These are phyloP conservation scores for Smithsoniella earleae DNA, from an alignment of 163 green algal genomes.

Conservation along the genomic window DNA sequence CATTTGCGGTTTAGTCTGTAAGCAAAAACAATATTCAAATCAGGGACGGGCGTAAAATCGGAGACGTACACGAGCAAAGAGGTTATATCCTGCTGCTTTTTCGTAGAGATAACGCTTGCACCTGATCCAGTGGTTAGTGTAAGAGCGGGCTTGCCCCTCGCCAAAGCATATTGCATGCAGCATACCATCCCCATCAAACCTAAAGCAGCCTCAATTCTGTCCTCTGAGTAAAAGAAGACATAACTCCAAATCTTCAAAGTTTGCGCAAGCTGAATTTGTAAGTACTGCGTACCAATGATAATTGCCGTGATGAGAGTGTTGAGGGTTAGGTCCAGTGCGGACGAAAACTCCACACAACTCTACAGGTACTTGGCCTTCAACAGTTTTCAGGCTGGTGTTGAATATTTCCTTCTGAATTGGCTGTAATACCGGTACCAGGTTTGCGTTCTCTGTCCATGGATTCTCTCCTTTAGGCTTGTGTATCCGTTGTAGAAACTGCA, in stretches of 20 bases:
- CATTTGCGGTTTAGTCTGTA: too few species aligned
- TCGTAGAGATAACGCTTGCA: slow-evolving; percentile 37
- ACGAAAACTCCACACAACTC: slow-evolving; percentile 45
- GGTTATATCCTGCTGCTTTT: slow-evolving; percentile 26
- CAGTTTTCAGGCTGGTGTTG: slow-evolving; percentile 14
- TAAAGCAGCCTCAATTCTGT: too few species aligned
- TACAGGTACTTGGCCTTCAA: slow-evolving; percentile 35
- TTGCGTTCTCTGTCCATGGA: too few species aligned
- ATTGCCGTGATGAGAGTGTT: slow-evolving; percentile 4
- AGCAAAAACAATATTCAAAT: too few species aligned
- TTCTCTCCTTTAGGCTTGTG: too few species aligned
- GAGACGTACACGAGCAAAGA: slow-evolving; percentile 35
- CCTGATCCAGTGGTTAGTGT: slow-evolving; percentile 53
- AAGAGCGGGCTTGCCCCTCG: slow-evolving; percentile 42
- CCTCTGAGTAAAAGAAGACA: too few species aligned
- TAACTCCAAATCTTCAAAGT: too few species aligned
- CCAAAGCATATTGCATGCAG: slow-evolving; percentile 53
- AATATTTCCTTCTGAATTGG: background rate
- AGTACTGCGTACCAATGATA: too few species aligned
- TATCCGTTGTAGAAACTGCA: too few species aligned
- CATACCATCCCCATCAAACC: slow-evolving; percentile 61
- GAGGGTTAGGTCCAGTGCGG: slow-evolving; percentile 55
- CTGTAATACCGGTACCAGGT: too few species aligned
- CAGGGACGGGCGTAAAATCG: background rate
- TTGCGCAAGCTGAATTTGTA: too few species aligned